Evolutionary conservation across 345 rosid species (phyloP).

Genomic region (Syzygium aqueum): DNA sequence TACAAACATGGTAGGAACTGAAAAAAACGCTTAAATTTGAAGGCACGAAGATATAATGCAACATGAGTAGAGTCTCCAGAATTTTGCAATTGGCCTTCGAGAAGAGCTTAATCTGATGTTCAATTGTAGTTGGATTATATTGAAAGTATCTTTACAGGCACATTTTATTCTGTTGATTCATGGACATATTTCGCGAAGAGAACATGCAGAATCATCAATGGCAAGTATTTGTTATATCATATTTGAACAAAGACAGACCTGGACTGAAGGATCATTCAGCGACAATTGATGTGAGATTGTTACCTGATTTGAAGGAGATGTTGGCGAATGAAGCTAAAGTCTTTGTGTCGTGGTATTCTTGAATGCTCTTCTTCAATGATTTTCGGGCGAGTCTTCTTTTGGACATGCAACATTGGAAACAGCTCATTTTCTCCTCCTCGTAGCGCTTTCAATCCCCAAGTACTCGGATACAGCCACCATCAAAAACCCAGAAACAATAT

Average conservation of each 20-base stretch:
- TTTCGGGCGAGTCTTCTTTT: slow-evolving; percentile 28
- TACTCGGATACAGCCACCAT: slow-evolving; percentile 17
- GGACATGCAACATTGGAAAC: slow-evolving; percentile 56
- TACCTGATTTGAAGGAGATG: slow-evolving; percentile 79
- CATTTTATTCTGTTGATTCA: neutral
- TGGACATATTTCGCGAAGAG: neutral
- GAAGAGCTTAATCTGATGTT: neutral
- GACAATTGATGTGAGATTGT: neutral
- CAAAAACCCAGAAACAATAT: slow-evolving; percentile 9
- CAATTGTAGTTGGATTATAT: neutral
- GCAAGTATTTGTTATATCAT: neutral
- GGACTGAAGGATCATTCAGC: neutral
- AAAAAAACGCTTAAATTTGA: neutral
- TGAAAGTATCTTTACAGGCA: neutral
- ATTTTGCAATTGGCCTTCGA: neutral
- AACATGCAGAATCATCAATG: neutral
- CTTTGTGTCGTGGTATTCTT: slow-evolving; percentile 45
- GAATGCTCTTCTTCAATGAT: slow-evolving; percentile 52
- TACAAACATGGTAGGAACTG: neutral
- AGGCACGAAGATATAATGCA: neutral
- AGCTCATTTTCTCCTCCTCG: slow-evolving; percentile 30
- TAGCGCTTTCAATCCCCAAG: neutral
- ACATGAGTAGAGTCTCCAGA: neutral
- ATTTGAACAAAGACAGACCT: neutral
- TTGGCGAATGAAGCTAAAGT: slow-evolving; percentile 49